Evolutionary conservation across 257 asterid species (phyloP), one percentile per base, ranked within the genome.

Genomic region (Solanum pinnatisectum): DNA sequence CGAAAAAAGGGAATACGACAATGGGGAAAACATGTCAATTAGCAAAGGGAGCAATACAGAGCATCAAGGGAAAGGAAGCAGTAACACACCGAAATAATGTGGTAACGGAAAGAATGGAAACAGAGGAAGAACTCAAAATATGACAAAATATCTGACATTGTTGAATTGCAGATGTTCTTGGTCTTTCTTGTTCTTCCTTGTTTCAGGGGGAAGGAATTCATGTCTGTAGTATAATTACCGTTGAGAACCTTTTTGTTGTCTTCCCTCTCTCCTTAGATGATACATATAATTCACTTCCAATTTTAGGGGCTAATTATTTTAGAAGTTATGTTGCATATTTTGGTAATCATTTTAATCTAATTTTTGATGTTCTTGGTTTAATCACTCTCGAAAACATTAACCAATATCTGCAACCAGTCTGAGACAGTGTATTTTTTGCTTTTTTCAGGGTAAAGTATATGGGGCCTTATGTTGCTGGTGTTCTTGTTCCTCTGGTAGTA

Each of bases 381-480:
- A 49, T 49, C 70, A 82, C 44, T 49, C 70, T 49, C 12, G 20
- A 10, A 82, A 32, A 10, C 32, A 32, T 20, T 46, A 9, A 82
- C 20, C 86, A 18, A 46, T 49, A 37, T 60, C 44, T 42, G 12
- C 20, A 20, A 44, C 77, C 25, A 49, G 68, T 87, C 67, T 86
- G 86, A 82, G 79, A 40, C 33, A 27, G 59, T 82, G 56, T 46
- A 11, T 74, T 83, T 49, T 18, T 88, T 86, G 71, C 88, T 84
- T 60, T 85, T 84, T 25, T 87, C 73, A 88, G 91, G 78, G 40
- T 4, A 36, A 68, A 32, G 83, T 90, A 89, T 87, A 97, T 96
- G 99, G 93, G 91, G 88, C 94, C 97, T 86, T 97, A 97, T 89
- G 89, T 92, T 83, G 92, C 90, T 87, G 98, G 99, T 35, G 89